Percentiles rank a stretch among this genome's conserved stretches.
Conservation (phyloP, 1,284 basidiomycete genomes). For the Heterobasidion occidentale region DNA sequence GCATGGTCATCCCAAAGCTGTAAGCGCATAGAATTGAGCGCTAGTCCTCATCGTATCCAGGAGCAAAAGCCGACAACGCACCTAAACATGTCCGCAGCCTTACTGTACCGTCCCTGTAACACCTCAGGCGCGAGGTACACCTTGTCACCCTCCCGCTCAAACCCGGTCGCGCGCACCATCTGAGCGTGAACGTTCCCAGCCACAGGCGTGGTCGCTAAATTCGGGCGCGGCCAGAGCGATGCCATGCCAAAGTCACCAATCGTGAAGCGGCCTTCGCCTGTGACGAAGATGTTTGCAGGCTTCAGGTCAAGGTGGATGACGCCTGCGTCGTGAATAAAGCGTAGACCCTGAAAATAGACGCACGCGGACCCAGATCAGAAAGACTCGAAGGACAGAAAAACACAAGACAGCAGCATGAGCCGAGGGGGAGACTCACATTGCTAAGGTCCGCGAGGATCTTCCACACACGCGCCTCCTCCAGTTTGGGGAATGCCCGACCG, state of each 20-base stretch:
- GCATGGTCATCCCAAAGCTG: slow-evolving; percentile 90
- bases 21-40: slow-evolving; percentile 8
- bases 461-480: slow-evolving; percentile 95
- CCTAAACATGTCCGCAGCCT: slow-evolving; percentile 96
- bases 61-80: slow-evolving; percentile 22
- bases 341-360: slow-evolving; percentile 55
- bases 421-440: slow-evolving; percentile 51
- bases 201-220: slow-evolving; percentile 17
- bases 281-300: slow-evolving; percentile 95
- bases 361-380: not conserved
- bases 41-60: not conserved
- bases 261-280: slow-evolving; percentile 85
- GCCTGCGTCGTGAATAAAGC: slow-evolving; percentile 83
- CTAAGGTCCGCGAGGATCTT: slow-evolving; percentile 92
- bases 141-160: slow-evolving; percentile 95
- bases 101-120: slow-evolving; percentile 84
- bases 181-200: not conserved
- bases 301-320: slow-evolving; percentile 97
- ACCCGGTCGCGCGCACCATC: slow-evolving; percentile 39
- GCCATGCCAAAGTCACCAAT: slow-evolving; percentile 99
- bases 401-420: slow-evolving; percentile 13
- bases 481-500: slow-evolving; percentile 73
- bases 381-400: not conserved
- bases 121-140: slow-evolving; percentile 99
- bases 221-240: slow-evolving; percentile 69